Percentiles rank a stretch among this genome's conserved stretches.
These are phyloP conservation scores for Sphaerulina populicola DNA, from an alignment of 2,329 filamentous ascomycete species.

Conservation along the genomic window DNA sequence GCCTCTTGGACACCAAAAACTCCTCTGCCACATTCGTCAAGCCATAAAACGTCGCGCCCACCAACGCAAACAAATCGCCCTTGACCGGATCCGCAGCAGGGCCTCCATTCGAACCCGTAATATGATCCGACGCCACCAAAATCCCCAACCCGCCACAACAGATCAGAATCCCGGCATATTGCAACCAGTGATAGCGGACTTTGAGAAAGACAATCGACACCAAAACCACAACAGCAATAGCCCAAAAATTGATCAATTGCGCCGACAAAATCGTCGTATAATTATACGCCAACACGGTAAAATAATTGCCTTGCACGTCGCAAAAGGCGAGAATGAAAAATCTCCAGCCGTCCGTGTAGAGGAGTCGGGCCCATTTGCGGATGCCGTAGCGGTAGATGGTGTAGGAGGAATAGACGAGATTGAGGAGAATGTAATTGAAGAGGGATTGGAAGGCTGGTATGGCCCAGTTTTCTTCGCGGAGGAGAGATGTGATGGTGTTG, in stretches of 20 bases:
- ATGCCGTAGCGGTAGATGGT: slow-evolving; percentile 73
- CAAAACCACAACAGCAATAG: slow-evolving; percentile 83
- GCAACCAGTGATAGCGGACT: slow-evolving; percentile 82
- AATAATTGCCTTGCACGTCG: slow-evolving; percentile 96
- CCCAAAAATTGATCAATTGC: slow-evolving; percentile 97
- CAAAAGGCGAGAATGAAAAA: slow-evolving; percentile 88
- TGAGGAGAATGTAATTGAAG: slow-evolving; percentile 86
- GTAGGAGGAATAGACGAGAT: slow-evolving; percentile 69
- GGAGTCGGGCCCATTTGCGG: slow-evolving; percentile 56
- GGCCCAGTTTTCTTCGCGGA: slow-evolving; percentile 59
- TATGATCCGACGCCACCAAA: slow-evolving; percentile 77
- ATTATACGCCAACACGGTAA: slow-evolving; percentile 87
- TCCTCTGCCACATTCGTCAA: slow-evolving; percentile 87
- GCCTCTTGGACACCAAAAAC: slow-evolving; percentile 78
- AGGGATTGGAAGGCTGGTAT: slow-evolving; percentile 94
- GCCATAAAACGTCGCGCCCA: slow-evolving; percentile 86
- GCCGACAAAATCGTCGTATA: slow-evolving; percentile 88
- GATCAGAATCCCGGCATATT: slow-evolving; percentile 78
- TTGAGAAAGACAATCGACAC: slow-evolving; percentile 73
- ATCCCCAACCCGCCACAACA: slow-evolving; percentile 88
- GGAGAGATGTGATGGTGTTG: slow-evolving; percentile 78
- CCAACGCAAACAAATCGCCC: slow-evolving; percentile 83
- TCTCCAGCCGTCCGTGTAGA: slow-evolving; percentile 74
- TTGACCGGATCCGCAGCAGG: slow-evolving; percentile 65
- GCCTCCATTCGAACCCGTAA: slow-evolving; percentile 66